Percentiles rank a stretch among this genome's conserved stretches.
Conservation (phyloP, 306 rosid genomes). For the Abrus precatorius region DNA sequence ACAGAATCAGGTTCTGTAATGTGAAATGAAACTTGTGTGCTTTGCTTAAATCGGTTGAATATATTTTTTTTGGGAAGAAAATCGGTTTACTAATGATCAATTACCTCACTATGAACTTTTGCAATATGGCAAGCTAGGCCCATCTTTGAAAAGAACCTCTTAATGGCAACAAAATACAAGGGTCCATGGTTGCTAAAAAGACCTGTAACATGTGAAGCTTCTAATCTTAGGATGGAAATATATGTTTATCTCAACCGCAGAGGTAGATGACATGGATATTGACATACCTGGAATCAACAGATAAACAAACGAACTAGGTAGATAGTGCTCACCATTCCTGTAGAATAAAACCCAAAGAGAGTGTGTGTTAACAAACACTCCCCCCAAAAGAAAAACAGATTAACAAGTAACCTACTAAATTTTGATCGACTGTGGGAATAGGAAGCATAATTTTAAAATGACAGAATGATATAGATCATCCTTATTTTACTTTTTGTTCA, state of each 20-base stretch:
- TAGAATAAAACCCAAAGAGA: conserved; percentile 40
- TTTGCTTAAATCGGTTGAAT: background rate
- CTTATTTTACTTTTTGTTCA: background rate
- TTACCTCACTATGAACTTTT: conserved; percentile 87
- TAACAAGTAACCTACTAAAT: background rate
- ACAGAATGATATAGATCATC: background rate
- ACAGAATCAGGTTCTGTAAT: background rate
- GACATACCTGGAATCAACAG: conserved; percentile 78
- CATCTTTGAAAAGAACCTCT: conserved; percentile 88
- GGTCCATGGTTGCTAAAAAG: conserved; percentile 91
- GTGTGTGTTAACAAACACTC: conserved; percentile 11
- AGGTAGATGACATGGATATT: conserved; percentile 37
- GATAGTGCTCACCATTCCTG: conserved; percentile 75
- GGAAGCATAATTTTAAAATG: background rate
- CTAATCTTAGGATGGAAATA: conserved; percentile 21
- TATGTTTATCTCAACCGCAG: background rate
- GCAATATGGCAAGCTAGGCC: conserved; percentile 91
- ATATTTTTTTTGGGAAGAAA: background rate
- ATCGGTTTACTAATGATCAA: conserved; percentile 9
- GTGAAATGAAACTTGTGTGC: background rate
- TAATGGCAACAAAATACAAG: conserved; percentile 81
- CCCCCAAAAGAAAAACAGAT: background rate
- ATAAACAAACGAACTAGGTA: conserved; percentile 83
- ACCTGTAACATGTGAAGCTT: conserved; percentile 59
- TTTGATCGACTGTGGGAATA: background rate